Percentiles rank a stretch among this genome's conserved stretches.
These are phyloP conservation scores for Zygotorulaspora danielsina DNA, from an alignment of 805 yeast genomes.

Conservation along the genomic window DNA sequence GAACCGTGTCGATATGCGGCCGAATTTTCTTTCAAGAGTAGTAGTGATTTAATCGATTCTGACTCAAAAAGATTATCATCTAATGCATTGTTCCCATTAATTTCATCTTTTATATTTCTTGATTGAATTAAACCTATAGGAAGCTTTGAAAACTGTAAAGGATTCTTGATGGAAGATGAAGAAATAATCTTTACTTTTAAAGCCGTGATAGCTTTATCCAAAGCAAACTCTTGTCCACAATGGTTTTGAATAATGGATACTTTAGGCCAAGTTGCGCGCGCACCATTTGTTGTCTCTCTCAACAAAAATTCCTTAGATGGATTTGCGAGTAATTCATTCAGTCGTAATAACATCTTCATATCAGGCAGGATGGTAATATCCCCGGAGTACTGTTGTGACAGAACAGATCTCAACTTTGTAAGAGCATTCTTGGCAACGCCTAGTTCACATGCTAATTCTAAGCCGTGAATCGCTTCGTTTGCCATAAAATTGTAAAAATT, in stretches of 20 bases:
- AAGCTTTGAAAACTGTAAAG: constrained; percentile 28
- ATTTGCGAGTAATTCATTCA: constrained; percentile 63
- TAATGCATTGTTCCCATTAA: constrained; percentile 9
- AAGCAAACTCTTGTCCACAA: constrained; percentile 81
- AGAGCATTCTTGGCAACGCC: constrained; percentile 72
- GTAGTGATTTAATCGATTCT: constrained; percentile 20
- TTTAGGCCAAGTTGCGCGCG: constrained; percentile 92
- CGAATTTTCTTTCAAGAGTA: constrained; percentile 23
- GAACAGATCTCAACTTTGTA: constrained; percentile 66
- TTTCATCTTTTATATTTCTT: constrained; percentile 7
- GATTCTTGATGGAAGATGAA: constrained; percentile 31
- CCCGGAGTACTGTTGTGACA: constrained; percentile 87
- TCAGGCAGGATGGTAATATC: constrained; percentile 91
- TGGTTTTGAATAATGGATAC: constrained; percentile 80
- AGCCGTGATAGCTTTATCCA: constrained; percentile 72
- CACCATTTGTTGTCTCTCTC: constrained; percentile 68
- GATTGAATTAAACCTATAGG: constrained; percentile 14
- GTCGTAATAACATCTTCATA: constrained; percentile 49
- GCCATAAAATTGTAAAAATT: constrained; percentile 55
- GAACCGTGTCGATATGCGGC: constrained; percentile 10
- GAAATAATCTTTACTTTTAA: constrained; percentile 59
- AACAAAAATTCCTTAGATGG: constrained; percentile 76
- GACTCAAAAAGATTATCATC: constrained; percentile 29
- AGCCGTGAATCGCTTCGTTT: constrained; percentile 71
- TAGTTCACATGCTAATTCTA: constrained; percentile 67